Conservation (phyloP, 805 yeast species). For the Debaryomyces tyrocola region DNA sequence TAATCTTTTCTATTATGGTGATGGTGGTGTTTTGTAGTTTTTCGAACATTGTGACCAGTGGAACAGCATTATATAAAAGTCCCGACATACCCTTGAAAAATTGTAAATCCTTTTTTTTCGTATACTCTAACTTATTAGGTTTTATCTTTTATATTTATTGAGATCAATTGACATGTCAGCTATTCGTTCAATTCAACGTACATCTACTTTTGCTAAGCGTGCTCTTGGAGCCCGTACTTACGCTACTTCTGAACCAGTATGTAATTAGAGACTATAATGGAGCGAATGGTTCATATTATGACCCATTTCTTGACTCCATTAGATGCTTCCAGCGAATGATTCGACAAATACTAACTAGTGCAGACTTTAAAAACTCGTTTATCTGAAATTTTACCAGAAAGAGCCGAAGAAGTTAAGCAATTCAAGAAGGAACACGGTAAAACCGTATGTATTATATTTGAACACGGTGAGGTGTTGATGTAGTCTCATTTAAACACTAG, state of each 20-base stretch:
- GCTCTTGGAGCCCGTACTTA: constrained; percentile 27
- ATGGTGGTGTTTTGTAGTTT: not conserved
- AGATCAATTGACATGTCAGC: constrained; percentile 26
- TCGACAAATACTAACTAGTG: constrained; percentile 10
- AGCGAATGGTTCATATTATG: not conserved
- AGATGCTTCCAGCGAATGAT: not conserved
- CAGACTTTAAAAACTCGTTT: constrained; percentile 90
- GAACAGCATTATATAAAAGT: not conserved
- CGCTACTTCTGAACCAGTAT: constrained; percentile 39
- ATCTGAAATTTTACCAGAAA: constrained; percentile 87
- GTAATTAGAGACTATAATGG: constrained; percentile 6
- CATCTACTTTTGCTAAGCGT: constrained; percentile 28
- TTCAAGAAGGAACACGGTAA: constrained; percentile 90
- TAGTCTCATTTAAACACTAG: too few relatives aligned
- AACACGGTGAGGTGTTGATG: not conserved
- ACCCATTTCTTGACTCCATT: too few relatives aligned
- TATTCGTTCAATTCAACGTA: constrained; percentile 37
- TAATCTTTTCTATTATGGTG: not conserved
- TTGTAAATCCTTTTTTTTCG: not conserved
- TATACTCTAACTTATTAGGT: not conserved
- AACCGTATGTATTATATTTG: constrained; percentile 47
- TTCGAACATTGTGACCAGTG: too few relatives aligned
- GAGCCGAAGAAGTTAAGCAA: constrained; percentile 86
- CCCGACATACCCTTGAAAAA: not conserved
- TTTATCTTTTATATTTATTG: not conserved